A percentile compares a stretch with the other conserved stretches of the same genome.
phyloP scores from a whole-genome alignment of 495 filamentous ascomycete genomes.

The Neohortaea acidophila region DNA sequence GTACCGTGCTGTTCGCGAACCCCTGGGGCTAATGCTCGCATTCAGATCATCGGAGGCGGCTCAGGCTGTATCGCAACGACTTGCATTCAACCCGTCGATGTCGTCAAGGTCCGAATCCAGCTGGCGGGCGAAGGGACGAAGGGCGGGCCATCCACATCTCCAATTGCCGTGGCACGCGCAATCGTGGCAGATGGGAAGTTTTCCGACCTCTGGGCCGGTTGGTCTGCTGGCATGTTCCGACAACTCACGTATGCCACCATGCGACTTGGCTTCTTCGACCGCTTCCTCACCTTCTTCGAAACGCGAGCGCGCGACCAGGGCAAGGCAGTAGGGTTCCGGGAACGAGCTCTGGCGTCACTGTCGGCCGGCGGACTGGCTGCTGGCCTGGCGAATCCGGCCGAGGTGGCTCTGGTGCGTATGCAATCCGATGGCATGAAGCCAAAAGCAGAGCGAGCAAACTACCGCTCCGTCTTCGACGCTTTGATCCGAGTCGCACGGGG shows the following conservation, averaged over 20 bases:
- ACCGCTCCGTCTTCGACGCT: slow-evolving; percentile 7
- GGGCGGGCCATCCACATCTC: background rate
- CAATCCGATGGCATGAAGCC: slow-evolving; percentile 6
- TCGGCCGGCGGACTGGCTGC: slow-evolving; percentile 3
- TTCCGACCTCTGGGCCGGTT: slow-evolving; percentile 2
- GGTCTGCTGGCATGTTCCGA: slow-evolving; percentile 2
- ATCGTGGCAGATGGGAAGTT: slow-evolving; percentile 5
- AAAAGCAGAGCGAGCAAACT: slow-evolving; percentile 6
- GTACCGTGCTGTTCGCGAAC: too few relatives aligned
- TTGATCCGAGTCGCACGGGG: background rate
- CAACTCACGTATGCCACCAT: slow-evolving; percentile 2
- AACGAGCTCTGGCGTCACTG: slow-evolving; percentile 1
- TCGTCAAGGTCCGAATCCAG: slow-evolving; percentile 9
- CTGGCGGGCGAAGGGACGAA: slow-evolving; percentile 4
- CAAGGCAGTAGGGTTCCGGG: slow-evolving; percentile 1
- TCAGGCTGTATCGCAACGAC: slow-evolving; percentile 3
- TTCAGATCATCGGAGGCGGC: background rate
- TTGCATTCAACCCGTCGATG: slow-evolving; percentile 3
- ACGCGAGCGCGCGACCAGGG: background rate
- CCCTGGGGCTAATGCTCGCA: too few relatives aligned
- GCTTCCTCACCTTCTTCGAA: slow-evolving; percentile 1
- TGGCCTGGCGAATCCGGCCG: slow-evolving; percentile 3
- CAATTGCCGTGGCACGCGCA: background rate
- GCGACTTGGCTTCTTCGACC: slow-evolving; percentile 5
- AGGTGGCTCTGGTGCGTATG: slow-evolving; percentile 7